These are phyloP conservation scores for Papiliotrema flavescens DNA, from an alignment of 1,284 basidiomycete genomes.

Conservation along the genomic window DNA sequence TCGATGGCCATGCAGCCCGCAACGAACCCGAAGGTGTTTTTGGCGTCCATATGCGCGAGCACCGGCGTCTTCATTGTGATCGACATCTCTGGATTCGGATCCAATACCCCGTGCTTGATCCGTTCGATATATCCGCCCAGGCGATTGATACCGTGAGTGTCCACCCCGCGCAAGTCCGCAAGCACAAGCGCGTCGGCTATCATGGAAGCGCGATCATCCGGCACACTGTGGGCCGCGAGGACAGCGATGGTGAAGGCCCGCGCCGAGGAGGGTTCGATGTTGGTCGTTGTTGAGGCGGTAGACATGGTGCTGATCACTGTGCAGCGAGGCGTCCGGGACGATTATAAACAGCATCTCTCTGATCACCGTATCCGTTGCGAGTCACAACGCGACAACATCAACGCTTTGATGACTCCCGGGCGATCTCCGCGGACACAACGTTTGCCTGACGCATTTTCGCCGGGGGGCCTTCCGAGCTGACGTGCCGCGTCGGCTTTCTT, in stretches of 20 bases:
- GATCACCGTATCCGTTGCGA: too few species aligned
- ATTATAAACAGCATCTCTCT: too few species aligned
- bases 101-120: constrained; percentile 1
- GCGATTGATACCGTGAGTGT: constrained; percentile 7
- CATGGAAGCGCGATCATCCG: not conserved
- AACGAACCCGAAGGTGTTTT: constrained; percentile 7
- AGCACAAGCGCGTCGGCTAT: constrained; percentile 3
- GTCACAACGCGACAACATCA: too few species aligned
- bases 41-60: not conserved
- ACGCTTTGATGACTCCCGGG: too few species aligned
- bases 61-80: constrained; percentile 1
- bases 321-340: too few species aligned
- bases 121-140: constrained; percentile 4
- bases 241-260: not conserved
- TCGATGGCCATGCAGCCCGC: constrained; percentile 3
- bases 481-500: too few species aligned
- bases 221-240: not conserved
- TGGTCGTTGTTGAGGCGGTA: too few species aligned
- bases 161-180: constrained; percentile 5
- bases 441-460: too few species aligned
- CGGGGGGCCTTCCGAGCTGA: too few species aligned
- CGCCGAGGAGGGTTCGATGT: too few species aligned
- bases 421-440: too few species aligned
- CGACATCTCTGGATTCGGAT: not conserved
- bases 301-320: too few species aligned